Evolutionary conservation across 148 eudicot genomes (phyloP).

Genomic region (Diospyros kaki): DNA sequence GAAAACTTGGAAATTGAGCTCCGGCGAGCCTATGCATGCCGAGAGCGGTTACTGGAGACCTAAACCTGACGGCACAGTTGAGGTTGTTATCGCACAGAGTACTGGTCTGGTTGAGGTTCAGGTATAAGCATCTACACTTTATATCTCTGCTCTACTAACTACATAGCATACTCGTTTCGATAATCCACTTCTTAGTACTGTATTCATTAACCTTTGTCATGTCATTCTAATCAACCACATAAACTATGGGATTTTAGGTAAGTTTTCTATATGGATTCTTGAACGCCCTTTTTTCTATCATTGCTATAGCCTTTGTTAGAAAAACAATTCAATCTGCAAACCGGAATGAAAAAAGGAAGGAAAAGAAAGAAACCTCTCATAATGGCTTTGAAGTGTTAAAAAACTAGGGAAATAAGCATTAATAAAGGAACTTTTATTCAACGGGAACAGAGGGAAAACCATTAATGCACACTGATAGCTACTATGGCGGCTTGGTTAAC

Average conservation of each 20-base stretch:
- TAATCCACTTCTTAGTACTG: too few species aligned
- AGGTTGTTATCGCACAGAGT: conserved; percentile 58
- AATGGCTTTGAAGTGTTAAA: neutral
- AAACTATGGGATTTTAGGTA: neutral
- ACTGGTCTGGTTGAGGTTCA: conserved; percentile 53
- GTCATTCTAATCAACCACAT: neutral
- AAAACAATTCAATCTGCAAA: neutral
- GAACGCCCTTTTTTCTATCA: neutral
- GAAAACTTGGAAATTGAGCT: conserved; percentile 49
- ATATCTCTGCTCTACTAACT: neutral
- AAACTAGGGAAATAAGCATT: neutral
- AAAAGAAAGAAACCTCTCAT: neutral
- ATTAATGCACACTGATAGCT: neutral
- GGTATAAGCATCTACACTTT: conserved; percentile 15
- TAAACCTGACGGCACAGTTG: conserved; percentile 46
- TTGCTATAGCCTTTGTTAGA: neutral
- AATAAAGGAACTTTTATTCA: neutral
- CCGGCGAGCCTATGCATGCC: conserved; percentile 55
- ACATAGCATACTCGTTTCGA: too few species aligned
- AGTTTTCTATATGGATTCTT: neutral
- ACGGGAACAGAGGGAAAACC: neutral
- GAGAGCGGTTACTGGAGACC: conserved; percentile 55
- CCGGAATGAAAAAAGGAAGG: neutral
- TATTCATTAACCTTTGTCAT: neutral
- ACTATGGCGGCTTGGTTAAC: neutral